Evolutionary conservation across 164 flowering plant species (phyloP), one percentile per base, ranked within the genome.

Genomic region (Annona cherimola): DNA sequence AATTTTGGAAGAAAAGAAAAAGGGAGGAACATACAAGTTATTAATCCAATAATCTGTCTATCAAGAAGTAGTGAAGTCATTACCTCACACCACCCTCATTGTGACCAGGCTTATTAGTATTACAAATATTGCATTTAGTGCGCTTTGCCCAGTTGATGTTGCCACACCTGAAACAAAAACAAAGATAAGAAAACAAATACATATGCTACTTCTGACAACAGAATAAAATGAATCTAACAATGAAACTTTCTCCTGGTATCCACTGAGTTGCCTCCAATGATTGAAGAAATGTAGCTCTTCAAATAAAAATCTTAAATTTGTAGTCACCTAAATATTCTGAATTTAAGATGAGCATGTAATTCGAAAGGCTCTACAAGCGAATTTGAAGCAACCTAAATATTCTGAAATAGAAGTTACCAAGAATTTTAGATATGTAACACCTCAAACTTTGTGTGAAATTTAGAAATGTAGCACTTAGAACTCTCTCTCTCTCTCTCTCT

Each of bases 111-210:
- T 92, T 96, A 76, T 93, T 96, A 76, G 99, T 96, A 80, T 93
- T 96, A 81, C 99, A 96, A 65, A 96, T 83, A 75, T 96, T 96
- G 87, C 99, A 96, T 74, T 96, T 93, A 42, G 74, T 71, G 35
- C 98, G 94, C 80, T 96, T 96, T 79, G 98, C 99, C 99, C 99
- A 96, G 75, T 96, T 96, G 79, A 96, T 87, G 69, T 96, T 96
- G 72, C 74, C 98, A 87, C 99, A 96, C 99, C 99, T 96, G 83
- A 70, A 78, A 65, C 45, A 69, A 50, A 19, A 61, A 16, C 40
- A 43, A 43, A 19, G n/a, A 42, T 35, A 18, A 66, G 11, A 40
- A 18, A 40, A 63, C 40, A 3, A 42, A 64, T 26, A 62, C 42
- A 68, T 55, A 14, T 18, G 18, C 16, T 2, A 64, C 35, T 39